Evolutionary conservation across 2,329 filamentous ascomycete genomes (phyloP), one percentile per base, ranked within the genome.

Genomic region (Pseudogymnoascus sp.): DNA sequence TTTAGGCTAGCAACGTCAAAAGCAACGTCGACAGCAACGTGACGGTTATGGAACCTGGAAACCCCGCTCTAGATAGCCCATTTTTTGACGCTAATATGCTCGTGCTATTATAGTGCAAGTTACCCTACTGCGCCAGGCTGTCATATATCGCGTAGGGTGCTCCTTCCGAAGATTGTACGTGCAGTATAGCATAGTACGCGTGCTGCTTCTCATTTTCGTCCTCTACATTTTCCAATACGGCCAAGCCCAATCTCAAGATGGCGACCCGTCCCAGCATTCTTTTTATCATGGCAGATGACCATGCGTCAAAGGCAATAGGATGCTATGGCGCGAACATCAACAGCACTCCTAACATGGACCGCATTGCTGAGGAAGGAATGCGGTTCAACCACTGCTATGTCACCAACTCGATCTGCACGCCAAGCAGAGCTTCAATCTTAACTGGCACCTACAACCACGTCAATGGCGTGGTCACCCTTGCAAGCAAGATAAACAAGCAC

Each of bases 261-360:
- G 7, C 39, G 16, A 39, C 63, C 43, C 64, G 68, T 39, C 71
- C 73, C 43, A 79, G 79, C 65, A 78, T 80, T 64, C 65, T 83
- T 63, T 83, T 83, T 72, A 81, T 83, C 70, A 81, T 83, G 79
- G 81, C 80, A 0, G 80, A 83, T 71, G 81, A 83, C 71, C 80
- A 83, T 73, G 81, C 81, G 6, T 72, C 78, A 48, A 82, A 83
- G 67, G 73, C 79, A 14, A 82, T 81, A 60, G 76, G 73, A 16
- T 75, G 74, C 65, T 83, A 83, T 43, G 80, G 80, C 2, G 79
- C 79, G 1, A 79, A 77, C 4, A 82, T 83, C 69, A 83, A 83
- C 68, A 63, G 76, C 61, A 83, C 81, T 1, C 80, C 81, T 6
- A 79, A 83, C 66, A 73, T 83, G 19, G 80, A 83, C 68, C 76